Conservation (phyloP, 2,329 filamentous ascomycete genomes). For the Ilyonectria destructans region DNA sequence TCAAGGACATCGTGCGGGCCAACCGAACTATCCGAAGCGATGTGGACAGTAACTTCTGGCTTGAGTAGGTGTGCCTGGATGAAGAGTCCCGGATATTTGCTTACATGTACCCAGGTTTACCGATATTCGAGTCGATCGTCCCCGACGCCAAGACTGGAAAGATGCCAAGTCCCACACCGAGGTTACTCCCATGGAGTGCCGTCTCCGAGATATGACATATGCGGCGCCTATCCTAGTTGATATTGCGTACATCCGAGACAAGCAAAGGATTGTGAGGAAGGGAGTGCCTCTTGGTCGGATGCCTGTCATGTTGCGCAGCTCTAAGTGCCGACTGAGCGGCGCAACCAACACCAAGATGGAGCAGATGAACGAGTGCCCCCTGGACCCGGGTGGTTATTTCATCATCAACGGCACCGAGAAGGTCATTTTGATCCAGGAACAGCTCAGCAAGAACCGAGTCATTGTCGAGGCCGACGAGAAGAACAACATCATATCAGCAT, state of each 20-base stretch:
- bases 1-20: slow-evolving; percentile 96
- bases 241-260: slow-evolving; percentile 89
- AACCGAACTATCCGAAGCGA: slow-evolving; percentile 93
- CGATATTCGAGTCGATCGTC: slow-evolving; percentile 89
- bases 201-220: slow-evolving; percentile 97
- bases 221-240: slow-evolving; percentile 95
- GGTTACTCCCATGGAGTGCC: slow-evolving; percentile 96
- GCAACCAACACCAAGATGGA: slow-evolving; percentile 93
- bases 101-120: slow-evolving; percentile 70
- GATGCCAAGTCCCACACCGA: slow-evolving; percentile 79
- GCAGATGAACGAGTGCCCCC: slow-evolving; percentile 91
- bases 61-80: slow-evolving; percentile 70
- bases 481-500: slow-evolving; percentile 94
- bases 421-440: slow-evolving; percentile 98
- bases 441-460: slow-evolving; percentile 98
- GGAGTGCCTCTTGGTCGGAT: slow-evolving; percentile 89
- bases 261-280: slow-evolving; percentile 80
- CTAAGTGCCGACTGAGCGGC: slow-evolving; percentile 88
- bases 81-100: neutral
- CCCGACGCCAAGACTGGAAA: slow-evolving; percentile 84
- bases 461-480: slow-evolving; percentile 95
- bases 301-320: slow-evolving; percentile 97
- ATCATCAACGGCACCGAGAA: slow-evolving; percentile 98
- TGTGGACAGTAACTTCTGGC: slow-evolving; percentile 92
- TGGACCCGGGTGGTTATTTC: slow-evolving; percentile 98